Conservation (phyloP, 805 yeast species). For the Hanseniaspora vineae region DNA sequence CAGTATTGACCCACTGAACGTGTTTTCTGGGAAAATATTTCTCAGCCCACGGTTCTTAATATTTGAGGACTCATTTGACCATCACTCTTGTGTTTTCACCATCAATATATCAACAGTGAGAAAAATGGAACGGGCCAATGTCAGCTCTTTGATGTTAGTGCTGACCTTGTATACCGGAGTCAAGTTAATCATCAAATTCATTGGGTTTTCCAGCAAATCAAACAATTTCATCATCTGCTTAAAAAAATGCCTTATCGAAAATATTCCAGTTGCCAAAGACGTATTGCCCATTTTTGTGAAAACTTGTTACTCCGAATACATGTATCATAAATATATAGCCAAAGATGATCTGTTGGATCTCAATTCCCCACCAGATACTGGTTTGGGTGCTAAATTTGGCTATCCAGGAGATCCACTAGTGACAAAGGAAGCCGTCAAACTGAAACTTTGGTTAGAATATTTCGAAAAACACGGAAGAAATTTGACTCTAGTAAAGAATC, state of each 20-base stretch:
- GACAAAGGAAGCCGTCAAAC: slow-evolving; percentile 67
- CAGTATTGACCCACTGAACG: slow-evolving; percentile 16
- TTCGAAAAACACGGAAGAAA: slow-evolving; percentile 77
- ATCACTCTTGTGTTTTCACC: slow-evolving; percentile 50
- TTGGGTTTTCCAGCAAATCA: slow-evolving; percentile 66
- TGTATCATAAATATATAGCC: slow-evolving; percentile 37
- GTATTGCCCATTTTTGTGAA: slow-evolving; percentile 32
- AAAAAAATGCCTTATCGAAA: slow-evolving; percentile 47
- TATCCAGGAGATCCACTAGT: slow-evolving; percentile 83
- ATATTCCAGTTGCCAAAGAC: slow-evolving; percentile 46
- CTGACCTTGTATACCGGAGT: slow-evolving; percentile 56
- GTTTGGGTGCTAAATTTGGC: slow-evolving; percentile 71
- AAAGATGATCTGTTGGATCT: slow-evolving; percentile 17
- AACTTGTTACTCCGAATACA: slow-evolving; percentile 77
- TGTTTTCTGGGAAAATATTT: slow-evolving; percentile 51
- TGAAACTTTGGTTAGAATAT: slow-evolving; percentile 90
- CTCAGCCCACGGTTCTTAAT: slow-evolving; percentile 66
- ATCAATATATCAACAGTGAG: slow-evolving; percentile 67
- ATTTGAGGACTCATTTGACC: slow-evolving; percentile 61
- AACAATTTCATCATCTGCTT: slow-evolving; percentile 67
- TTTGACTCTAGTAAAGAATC: slow-evolving; percentile 59
- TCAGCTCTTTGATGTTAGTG: slow-evolving; percentile 64
- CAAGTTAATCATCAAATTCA: slow-evolving; percentile 52
- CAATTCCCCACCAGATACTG: slow-evolving; percentile 57
- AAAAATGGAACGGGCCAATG: slow-evolving; percentile 77